phyloP scores from a whole-genome alignment of 345 rosid species.

The Sisymbrium irio region DNA sequence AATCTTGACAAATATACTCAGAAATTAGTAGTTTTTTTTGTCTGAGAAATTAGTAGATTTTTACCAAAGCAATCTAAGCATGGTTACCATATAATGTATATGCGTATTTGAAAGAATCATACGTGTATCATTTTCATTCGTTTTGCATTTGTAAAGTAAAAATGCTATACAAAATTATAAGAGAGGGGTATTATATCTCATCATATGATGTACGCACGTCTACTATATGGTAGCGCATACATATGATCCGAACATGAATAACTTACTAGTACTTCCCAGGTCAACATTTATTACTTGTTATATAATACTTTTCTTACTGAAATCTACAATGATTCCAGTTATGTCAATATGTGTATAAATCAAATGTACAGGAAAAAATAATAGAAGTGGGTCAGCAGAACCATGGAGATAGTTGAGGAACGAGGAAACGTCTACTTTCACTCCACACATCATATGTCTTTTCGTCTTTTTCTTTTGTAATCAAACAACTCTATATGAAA shows the following conservation, averaged over 20 bases:
- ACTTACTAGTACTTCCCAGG: conserved; percentile 3
- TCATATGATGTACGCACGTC: conserved; percentile 28
- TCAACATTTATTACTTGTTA: conserved; percentile 4
- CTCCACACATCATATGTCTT: conserved; percentile 22
- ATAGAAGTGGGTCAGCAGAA: conserved; percentile 33
- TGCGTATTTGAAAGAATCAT: neutral
- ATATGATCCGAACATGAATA: conserved; percentile 9
- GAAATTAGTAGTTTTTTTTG: too few relatives aligned
- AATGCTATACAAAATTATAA: neutral
- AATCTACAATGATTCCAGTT: conserved; percentile 10
- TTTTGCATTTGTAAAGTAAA: neutral
- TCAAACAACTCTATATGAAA: neutral
- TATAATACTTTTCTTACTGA: neutral
- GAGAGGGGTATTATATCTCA: neutral
- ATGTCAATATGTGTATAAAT: neutral
- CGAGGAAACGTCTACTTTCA: conserved; percentile 35
- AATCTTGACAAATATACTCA: neutral
- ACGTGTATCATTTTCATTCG: conserved; percentile 1
- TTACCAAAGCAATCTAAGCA: neutral
- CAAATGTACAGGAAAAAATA: neutral
- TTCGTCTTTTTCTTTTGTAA: neutral
- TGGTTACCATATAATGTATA: neutral
- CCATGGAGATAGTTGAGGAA: conserved; percentile 27
- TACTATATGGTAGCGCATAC: conserved; percentile 21
- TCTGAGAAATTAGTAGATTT: neutral